Base-by-base conservation (phyloP, 768 basidiomycete species). In the Butyriboletus loyo region DNA sequence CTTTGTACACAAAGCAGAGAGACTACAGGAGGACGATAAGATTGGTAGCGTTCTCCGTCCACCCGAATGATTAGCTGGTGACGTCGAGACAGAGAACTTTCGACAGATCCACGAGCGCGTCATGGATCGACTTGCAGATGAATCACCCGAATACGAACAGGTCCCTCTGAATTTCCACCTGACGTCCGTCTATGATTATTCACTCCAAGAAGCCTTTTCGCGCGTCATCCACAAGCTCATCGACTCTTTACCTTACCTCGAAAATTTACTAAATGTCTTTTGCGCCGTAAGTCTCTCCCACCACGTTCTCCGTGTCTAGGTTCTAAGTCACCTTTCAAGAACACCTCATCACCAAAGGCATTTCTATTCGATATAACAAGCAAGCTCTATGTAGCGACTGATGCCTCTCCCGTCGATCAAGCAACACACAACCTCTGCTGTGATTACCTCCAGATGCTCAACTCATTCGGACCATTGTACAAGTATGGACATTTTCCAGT, bases 1-100 rank as follows among this genome's bases (percentile, higher is more conserved):
- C 30, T 97, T 98, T 61, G 89, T 95, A 7, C 96, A 98, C 73
- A 98, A 98, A 70, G 87, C 91, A 7, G 96, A 98, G 70, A 89
- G 86, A 43, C 74, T 96, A 38, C 84, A 87, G 52, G 92, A 96
- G 59, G 93, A 95, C 56, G 94, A 96, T 66, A 88, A 92, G 67
- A 83, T 88, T 50, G 92, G 92, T 92, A 60, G 22, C 82, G 64
- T 22, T 41, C 47, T 28, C 10, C 28, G 2, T 19, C 38, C 5
- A 35, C 24, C 48, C 27, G 6, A 43, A 19, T 10, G 34, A 34
- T 27, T 51, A 4, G 22, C 27, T 24, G n/a, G 22, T 54, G 28
- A 57, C 45, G 36, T n/a, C 36, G 43, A 45, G 46, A 10, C 65
- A 94, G 94, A 97, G 66, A 92, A 92, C 66, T 93, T 92, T 69